A percentile compares a stretch with the other conserved stretches of the same genome.
Conservation (phyloP, 2,329 filamentous ascomycete species). For the Paecilomyces sp. region DNA sequence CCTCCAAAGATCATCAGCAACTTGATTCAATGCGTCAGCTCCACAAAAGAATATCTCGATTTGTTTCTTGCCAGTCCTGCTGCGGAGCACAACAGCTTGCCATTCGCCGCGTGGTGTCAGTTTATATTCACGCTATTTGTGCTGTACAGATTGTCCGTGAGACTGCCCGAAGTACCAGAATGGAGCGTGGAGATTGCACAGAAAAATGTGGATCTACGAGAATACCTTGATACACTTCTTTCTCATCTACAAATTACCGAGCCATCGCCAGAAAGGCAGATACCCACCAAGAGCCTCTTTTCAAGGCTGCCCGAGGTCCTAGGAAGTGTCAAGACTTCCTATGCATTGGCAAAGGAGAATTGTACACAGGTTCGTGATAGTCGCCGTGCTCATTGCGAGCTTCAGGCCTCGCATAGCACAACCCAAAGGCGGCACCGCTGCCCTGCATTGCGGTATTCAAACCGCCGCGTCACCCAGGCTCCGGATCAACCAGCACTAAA, state of each 20-base stretch:
- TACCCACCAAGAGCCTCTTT: slow-evolving; percentile 10
- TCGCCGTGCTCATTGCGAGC: neutral
- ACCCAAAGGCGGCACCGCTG: slow-evolving; percentile 5
- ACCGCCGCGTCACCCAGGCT: slow-evolving; percentile 1
- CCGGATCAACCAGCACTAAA: neutral
- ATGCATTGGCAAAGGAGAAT: slow-evolving; percentile 6
- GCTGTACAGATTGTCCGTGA: slow-evolving; percentile 7
- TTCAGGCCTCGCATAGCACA: slow-evolving; percentile 1
- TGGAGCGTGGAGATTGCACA: slow-evolving; percentile 9
- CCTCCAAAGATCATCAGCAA: slow-evolving; percentile 7
- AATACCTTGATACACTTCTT: slow-evolving; percentile 5
- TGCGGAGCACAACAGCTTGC: slow-evolving; percentile 4
- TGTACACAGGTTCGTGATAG: neutral
- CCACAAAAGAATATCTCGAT: slow-evolving; percentile 7
- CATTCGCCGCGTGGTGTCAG: slow-evolving; percentile 10
- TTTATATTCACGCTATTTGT: slow-evolving; percentile 9
- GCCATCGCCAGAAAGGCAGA: slow-evolving; percentile 4
- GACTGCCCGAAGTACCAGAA: slow-evolving; percentile 6
- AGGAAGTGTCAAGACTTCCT: slow-evolving; percentile 9
- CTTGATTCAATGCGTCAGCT: slow-evolving; percentile 7
- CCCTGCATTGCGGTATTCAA: slow-evolving; percentile 11
- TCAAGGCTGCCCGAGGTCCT: slow-evolving; percentile 9
- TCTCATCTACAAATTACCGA: slow-evolving; percentile 4
- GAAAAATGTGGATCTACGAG: slow-evolving; percentile 6
- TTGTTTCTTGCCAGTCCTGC: slow-evolving; percentile 4